Evolutionary conservation across 352 stramenopile species (phyloP).

Genomic region (Phytopythium chamaehyphon): DNA sequence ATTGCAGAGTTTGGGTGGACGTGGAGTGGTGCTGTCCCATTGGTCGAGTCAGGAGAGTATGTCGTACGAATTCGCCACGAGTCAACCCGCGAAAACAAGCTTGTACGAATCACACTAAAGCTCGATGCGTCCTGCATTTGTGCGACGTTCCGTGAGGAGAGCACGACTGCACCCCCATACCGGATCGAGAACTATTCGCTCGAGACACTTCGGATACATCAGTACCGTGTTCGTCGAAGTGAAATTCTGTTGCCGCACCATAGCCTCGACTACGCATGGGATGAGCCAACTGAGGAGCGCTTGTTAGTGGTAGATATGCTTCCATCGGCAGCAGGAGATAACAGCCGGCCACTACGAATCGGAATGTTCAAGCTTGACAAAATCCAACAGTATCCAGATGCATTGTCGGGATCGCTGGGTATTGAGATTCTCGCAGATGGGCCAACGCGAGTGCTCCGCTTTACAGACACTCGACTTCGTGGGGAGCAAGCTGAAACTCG

Average conservation of each 20-base stretch:
- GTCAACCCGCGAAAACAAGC: conserved; percentile 69
- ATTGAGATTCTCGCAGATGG: conserved; percentile 84
- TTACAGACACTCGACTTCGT: conserved; percentile 78
- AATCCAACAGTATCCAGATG: conserved; percentile 74
- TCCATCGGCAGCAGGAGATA: conserved; percentile 81
- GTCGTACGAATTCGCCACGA: conserved; percentile 82
- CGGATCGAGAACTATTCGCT: conserved; percentile 88
- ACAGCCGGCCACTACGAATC: conserved; percentile 80
- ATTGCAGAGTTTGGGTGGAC: conserved; percentile 72
- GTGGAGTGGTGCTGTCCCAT: conserved; percentile 79
- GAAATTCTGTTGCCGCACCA: conserved; percentile 86
- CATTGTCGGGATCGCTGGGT: conserved; percentile 61
- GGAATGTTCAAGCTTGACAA: conserved; percentile 81
- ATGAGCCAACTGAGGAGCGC: conserved; percentile 77
- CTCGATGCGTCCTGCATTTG: conserved; percentile 73
- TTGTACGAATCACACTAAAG: conserved; percentile 78
- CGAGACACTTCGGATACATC: conserved; percentile 83
- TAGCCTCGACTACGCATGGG: conserved; percentile 85
- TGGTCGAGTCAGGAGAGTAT: conserved; percentile 76
- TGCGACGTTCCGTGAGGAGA: conserved; percentile 79
- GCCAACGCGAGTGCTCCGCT: conserved; percentile 83
- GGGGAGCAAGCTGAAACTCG: conserved; percentile 17
- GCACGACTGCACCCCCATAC: conserved; percentile 72
- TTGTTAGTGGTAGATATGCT: conserved; percentile 87
- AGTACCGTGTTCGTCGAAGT: conserved; percentile 74